Evolutionary conservation across 2,329 filamentous ascomycete genomes (phyloP), one percentile per base, ranked within the genome.

Genomic region (Ceratocystis eucalypticola): DNA sequence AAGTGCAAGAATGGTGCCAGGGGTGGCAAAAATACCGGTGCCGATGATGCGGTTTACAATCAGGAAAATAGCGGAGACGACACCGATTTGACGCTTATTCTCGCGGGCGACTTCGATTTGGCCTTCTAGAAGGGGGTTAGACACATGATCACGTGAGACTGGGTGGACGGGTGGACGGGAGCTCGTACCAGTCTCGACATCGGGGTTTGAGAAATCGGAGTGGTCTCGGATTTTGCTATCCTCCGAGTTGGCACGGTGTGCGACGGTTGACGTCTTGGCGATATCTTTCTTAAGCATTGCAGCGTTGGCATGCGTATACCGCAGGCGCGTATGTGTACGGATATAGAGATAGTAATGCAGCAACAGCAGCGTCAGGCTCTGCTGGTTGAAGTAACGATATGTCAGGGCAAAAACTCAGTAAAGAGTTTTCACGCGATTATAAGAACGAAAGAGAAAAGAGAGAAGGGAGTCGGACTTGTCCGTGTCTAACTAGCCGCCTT

Each of bases 41-140:
- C 85, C 84, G 66, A 88, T 82, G 75, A 87, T 83, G 67, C 84
- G 81, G 75, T 86, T 86, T 73, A 86, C 81, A 72, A 86, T 84
- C 67, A 85, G 76, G 73, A 84, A 82, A 22, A 79, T 75, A 22
- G 84, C 83, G 4, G 79, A 81, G 61, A 78, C 73, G 61, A 84
- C 71, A 61, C 82, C 82, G 67, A 85, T 83, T 71, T 83, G 79
- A 48, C 81, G 77, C 70, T 82, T 82, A 67, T 76, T 75, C 5
- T 81, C 78, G 50, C 77, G 76, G 4, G 76, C 79, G 61, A 73
- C 62, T 44, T 77, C 73, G 48, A 77, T 72, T 44, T 71, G 71
- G 30, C 73, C 74, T 72, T 66, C 50, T 69, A 22, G 59, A 46
- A n/a, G 28, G 28, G 37, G 8, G 50, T 55, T 37, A 37, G 46